Conservation (phyloP, 1,284 basidiomycete genomes). For the Tilletiopsis washingtonensis region DNA sequence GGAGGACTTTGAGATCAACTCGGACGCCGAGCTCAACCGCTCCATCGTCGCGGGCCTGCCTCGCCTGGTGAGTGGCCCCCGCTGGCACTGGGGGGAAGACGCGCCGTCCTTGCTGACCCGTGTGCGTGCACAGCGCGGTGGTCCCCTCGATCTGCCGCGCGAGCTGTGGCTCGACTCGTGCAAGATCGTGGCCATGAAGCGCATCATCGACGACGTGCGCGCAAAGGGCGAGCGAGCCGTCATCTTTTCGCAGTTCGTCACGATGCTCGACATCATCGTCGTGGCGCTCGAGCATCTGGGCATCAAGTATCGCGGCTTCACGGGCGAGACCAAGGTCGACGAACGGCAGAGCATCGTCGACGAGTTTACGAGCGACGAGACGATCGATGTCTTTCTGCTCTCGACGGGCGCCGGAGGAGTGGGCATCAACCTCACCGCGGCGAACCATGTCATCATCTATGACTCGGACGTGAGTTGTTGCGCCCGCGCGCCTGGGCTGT, state of each 20-base stretch:
- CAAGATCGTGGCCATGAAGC: slow-evolving; percentile 70
- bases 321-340: slow-evolving; percentile 88
- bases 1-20: slow-evolving; percentile 46
- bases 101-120: background rate
- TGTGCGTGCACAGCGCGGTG: slow-evolving; percentile 1
- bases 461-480: slow-evolving; percentile 96
- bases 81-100: no score
- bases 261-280: slow-evolving; percentile 61
- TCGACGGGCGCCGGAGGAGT: slow-evolving; percentile 82
- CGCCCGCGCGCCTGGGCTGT: no score
- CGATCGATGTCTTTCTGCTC: slow-evolving; percentile 85
- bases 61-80: background rate
- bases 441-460: slow-evolving; percentile 61
- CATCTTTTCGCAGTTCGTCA: slow-evolving; percentile 71
- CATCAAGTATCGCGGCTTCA: slow-evolving; percentile 79
- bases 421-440: slow-evolving; percentile 56
- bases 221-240: slow-evolving; percentile 71
- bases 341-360: slow-evolving; percentile 88
- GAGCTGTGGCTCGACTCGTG: slow-evolving; percentile 79
- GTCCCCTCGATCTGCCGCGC: slow-evolving; percentile 60
- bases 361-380: slow-evolving; percentile 85
- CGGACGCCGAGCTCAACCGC: slow-evolving; percentile 34
- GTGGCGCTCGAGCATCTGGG: slow-evolving; percentile 68
- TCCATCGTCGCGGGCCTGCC: slow-evolving; percentile 3
- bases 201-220: slow-evolving; percentile 64